A percentile compares a stretch with the other conserved stretches of the same genome.
phyloP scores from a whole-genome alignment of 345 rosid genomes.

The Stellera chamaejasme region DNA sequence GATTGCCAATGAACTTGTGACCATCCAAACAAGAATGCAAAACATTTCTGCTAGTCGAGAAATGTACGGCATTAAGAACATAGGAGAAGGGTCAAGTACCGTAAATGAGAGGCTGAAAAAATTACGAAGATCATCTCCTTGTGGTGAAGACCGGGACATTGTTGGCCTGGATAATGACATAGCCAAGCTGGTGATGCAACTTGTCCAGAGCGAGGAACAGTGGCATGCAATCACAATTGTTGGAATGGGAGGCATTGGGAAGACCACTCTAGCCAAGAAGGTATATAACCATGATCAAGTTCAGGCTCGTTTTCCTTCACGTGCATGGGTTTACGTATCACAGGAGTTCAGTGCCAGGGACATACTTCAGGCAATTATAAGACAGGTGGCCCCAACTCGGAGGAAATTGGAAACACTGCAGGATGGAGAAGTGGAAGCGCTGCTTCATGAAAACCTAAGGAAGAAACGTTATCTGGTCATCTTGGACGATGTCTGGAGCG shows the following conservation, averaged over 20 bases:
- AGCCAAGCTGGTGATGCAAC: constrained; percentile 9
- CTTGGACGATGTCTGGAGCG: constrained; percentile 23
- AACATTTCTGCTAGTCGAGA: constrained; percentile 17
- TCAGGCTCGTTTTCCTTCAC: constrained; percentile 13
- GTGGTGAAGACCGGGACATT: constrained; percentile 15
- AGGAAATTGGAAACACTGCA: constrained; percentile 4
- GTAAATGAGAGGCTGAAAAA: constrained; percentile 13
- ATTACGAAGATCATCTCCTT: constrained; percentile 20
- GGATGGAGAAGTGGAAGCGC: constrained; percentile 17
- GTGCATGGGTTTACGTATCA: constrained; percentile 22
- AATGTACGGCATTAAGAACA: constrained; percentile 12
- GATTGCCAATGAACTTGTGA: constrained; percentile 6
- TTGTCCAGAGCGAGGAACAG: constrained; percentile 10
- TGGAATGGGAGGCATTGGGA: constrained; percentile 24
- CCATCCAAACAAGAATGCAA: constrained; percentile 11
- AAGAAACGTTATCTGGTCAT: constrained; percentile 16
- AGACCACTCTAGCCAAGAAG: constrained; percentile 23
- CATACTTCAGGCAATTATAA: constrained; percentile 14
- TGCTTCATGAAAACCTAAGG: constrained; percentile 10
- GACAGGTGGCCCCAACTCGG: constrained; percentile 9
- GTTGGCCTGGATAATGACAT: constrained; percentile 20
- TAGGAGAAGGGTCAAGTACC: constrained; percentile 10
- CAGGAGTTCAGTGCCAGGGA: constrained; percentile 12
- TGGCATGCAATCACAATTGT: constrained; percentile 21
- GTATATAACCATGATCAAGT: constrained; percentile 16